These are phyloP conservation scores for Thalassiosira mediterranea DNA, from an alignment of 352 stramenopile species.

Conservation along the genomic window DNA sequence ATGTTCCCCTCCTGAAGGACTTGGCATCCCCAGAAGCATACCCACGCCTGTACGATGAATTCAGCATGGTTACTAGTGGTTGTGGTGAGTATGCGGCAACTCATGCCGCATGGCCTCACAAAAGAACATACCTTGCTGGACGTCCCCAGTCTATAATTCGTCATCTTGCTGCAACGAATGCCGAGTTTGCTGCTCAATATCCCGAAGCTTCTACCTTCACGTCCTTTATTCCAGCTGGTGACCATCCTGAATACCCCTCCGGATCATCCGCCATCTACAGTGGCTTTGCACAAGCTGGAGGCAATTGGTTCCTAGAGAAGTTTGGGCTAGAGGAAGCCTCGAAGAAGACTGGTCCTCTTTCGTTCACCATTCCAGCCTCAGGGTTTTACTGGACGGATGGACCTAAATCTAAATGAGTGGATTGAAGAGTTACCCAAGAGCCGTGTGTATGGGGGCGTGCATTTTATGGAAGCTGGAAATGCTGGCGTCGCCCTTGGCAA, in stretches of 20 bases:
- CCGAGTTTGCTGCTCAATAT: background rate
- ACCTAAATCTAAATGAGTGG: constrained; percentile 9
- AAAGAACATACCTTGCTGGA: constrained; percentile 2
- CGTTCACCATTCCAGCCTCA: background rate
- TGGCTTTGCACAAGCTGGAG: constrained; percentile 2
- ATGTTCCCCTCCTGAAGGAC: background rate
- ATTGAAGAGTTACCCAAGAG: constrained; percentile 4
- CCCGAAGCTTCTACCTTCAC: background rate
- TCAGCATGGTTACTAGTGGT: background rate
- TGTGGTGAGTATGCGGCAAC: constrained; percentile 1
- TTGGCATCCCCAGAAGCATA: background rate
- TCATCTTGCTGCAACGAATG: constrained; percentile 6
- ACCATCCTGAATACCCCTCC: constrained; percentile 9
- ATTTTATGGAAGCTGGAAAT: constrained; percentile 8
- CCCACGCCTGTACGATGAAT: constrained; percentile 4
- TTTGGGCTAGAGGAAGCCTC: background rate
- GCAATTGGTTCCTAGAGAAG: constrained; percentile 2
- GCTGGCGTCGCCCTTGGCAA: constrained; percentile 5
- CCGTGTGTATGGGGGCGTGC: constrained; percentile 12
- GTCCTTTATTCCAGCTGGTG: constrained; percentile 1
- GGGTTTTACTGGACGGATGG: constrained; percentile 9
- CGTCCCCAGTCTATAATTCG: background rate
- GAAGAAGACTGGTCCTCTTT: background rate
- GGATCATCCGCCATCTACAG: background rate
- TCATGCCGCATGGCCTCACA: constrained; percentile 2